Conservation (phyloP, 257 asterid genomes). For the Fraxinus americana region DNA sequence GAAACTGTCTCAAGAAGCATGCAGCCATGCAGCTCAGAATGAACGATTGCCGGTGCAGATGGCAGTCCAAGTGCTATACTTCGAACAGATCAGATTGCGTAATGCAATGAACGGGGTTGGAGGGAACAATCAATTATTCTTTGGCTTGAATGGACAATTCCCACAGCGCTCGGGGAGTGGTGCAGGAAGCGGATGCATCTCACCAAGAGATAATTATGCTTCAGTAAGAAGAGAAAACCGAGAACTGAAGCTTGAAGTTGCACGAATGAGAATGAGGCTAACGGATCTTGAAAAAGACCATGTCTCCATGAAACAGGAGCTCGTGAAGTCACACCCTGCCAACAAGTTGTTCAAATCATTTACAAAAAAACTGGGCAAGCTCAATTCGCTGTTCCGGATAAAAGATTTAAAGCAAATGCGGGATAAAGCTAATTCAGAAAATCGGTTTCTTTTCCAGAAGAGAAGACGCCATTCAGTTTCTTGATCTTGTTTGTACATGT, state of each 20-base stretch:
- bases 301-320: slow-evolving; percentile 90
- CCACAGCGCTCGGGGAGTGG: slow-evolving; percentile 85
- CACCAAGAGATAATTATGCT: slow-evolving; percentile 95
- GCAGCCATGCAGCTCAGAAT: slow-evolving; percentile 99
- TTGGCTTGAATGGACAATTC: slow-evolving; percentile 62
- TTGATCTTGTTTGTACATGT: slow-evolving; percentile 39
- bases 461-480: slow-evolving; percentile 84
- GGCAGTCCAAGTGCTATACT: slow-evolving; percentile 96
- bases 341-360: slow-evolving; percentile 74
- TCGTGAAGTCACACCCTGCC: slow-evolving; percentile 72
- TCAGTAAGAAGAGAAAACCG: slow-evolving; percentile 91
- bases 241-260: slow-evolving; percentile 90
- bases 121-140: slow-evolving; percentile 65
- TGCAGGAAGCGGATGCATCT: slow-evolving; percentile 91
- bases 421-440: slow-evolving; percentile 52
- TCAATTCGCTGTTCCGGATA: slow-evolving; percentile 59
- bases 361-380: slow-evolving; percentile 67
- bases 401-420: slow-evolving; percentile 53
- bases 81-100: slow-evolving; percentile 83
- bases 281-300: slow-evolving; percentile 94
- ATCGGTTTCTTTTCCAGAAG: slow-evolving; percentile 70
- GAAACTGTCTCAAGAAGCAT: slow-evolving; percentile 89
- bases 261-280: slow-evolving; percentile 96
- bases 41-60: slow-evolving; percentile 91
- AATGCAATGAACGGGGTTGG: slow-evolving; percentile 94